A percentile compares a stretch with the other conserved stretches of the same genome.
Evolutionary conservation across 176 grass and related monocot genomes (phyloP).

Genomic region (Raddia distichophylla): DNA sequence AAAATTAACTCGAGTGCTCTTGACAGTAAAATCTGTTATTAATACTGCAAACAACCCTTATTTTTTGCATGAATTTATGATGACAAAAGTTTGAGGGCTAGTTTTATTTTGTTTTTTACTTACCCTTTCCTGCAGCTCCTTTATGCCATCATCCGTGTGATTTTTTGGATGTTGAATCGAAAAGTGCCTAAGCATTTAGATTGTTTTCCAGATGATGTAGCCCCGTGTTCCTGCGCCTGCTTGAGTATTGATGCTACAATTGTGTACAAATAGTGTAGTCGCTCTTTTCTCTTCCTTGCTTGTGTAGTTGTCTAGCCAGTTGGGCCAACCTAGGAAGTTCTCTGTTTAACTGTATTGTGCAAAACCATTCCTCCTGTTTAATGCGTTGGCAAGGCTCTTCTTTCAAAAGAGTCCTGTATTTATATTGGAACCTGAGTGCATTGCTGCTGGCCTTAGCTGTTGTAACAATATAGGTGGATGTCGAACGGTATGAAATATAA

Average conservation of each 20-base stretch:
- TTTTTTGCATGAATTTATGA: conserved; percentile 14
- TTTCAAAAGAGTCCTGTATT: too few species aligned
- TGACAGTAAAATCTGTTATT: neutral
- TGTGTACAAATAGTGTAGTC: neutral
- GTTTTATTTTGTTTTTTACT: neutral
- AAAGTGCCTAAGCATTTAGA: neutral
- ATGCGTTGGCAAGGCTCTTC: too few species aligned
- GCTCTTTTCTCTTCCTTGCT: too few species aligned
- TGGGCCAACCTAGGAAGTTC: too few species aligned
- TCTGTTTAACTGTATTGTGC: too few species aligned
- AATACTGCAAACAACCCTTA: neutral
- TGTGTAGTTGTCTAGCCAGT: too few species aligned
- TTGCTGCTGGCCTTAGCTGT: neutral
- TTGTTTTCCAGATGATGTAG: neutral
- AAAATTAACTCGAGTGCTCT: conserved; percentile 14
- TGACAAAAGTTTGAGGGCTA: conserved; percentile 28
- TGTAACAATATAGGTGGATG: neutral
- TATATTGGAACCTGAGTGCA: neutral
- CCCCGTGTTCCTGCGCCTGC: neutral
- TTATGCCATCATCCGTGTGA: neutral
- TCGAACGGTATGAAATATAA: neutral
- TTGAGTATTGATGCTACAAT: too few species aligned
- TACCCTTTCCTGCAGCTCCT: neutral
- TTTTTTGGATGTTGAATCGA: neutral
- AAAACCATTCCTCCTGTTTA: too few species aligned